Evolutionary conservation across 1,284 basidiomycete species (phyloP), one percentile per base, ranked within the genome.

Genomic region (Ceratobasidium sp.): DNA sequence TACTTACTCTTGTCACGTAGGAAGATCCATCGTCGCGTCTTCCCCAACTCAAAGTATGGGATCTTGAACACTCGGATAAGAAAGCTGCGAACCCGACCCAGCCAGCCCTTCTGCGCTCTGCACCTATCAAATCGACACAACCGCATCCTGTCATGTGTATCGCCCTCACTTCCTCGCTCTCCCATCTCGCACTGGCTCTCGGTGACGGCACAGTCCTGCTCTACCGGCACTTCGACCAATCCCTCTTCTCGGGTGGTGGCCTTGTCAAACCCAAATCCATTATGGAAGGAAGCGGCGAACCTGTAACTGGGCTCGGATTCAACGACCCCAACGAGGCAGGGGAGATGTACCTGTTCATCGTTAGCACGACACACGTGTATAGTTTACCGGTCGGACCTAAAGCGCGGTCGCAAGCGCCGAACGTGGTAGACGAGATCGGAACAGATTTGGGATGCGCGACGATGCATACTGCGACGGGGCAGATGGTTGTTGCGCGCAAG

Each of bases 171-270:
- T 84, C 89, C 6, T 88, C 88, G n/a, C 86, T 98, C 0, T 90
- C 93, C 0, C 93, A 96, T 82, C 89, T 99, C 22, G 93, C 96
- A 4, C 88, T 98, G 51, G 97, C 96, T 8, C 88, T 99, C 11
- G 96, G 92, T 1, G 97, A 99, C 80, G 97, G 97, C n/a, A 94
- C 94, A 0, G 96, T 98, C 6, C 87, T 98, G 5, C 86, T 98
- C 22, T 96, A 96, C 81, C 91, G 95, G 3, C 94, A 98, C 79
- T 87, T 99, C 47, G 92, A 97, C 80, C 95, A 97, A 80, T 95
- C 94, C 0, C 86, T 97, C 27, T 88, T 90, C 14, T 89, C 91
- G 0, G 81, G 82, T 22, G 87, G 87, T 0, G 79, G 85, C 0
- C 83, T 97, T 17, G 94, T 94, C 0, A 96, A 97, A 84, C 87